Evolutionary conservation across 177 flowering plant genomes (phyloP), one percentile per base, ranked within the genome.

Genomic region (Telopea speciosissima): DNA sequence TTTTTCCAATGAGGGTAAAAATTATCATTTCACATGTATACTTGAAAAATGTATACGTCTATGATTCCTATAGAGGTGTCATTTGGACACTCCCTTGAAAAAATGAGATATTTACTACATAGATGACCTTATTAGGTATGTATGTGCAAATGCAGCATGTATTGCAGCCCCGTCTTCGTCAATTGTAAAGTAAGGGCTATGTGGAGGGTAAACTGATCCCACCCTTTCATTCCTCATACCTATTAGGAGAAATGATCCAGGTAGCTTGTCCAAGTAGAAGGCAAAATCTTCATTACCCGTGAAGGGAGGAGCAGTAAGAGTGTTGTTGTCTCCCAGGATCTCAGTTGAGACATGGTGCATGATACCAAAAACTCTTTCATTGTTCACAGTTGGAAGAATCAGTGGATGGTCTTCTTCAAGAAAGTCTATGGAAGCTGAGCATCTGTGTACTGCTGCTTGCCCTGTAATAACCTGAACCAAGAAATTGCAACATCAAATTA

Each of bases 281-380:
- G 90, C 83, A 67, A 88, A 88, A 70, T 88, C 92, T 72, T 88
- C 92, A 66, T 84, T 82, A 16, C 88, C 89, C 84, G 82, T 87
- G 71, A 74, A 72, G 26, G 11, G 33, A 3, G 80, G 85, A 52
- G 85, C 73, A 33, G 67, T 6, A 59, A 45, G 31, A 13, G 68
- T 52, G 72, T 82, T 83, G 11, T 78, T 74, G 52, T 76, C 79
- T 26, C 92, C 92, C 21, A 88, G 54, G 3, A 87, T 69, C 19
- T 70, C 75, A 3, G 24, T 36, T 0, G 86, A 75, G 5, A 85
- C 77, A 1, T 26, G 73, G 22, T 60, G 23, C 0, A 72, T 83
- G n/a, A 72, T 86, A 49, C 81, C 76, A 36, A 82, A 77, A 36
- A 87, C 69, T n/a, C 22, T 66, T 44, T 73, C 74, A 54, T 87